These are phyloP conservation scores for Mucor circinelloides DNA, from an alignment of 371 early-diverging fungal genomes.

Conservation along the genomic window DNA sequence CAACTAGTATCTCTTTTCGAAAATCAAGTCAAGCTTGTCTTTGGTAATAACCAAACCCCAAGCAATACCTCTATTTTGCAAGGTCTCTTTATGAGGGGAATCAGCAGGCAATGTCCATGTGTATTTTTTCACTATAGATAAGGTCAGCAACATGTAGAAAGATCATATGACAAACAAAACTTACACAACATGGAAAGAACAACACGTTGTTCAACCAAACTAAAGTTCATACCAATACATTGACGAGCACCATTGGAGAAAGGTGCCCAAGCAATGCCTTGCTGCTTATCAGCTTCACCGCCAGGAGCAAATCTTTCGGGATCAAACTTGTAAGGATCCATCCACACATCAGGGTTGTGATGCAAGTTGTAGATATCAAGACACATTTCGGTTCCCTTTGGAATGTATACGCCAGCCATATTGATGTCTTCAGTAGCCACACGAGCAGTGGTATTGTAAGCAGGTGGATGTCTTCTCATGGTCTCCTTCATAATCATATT, in stretches of 20 bases:
- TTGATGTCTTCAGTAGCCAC: conserved; percentile 35
- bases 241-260: conserved; percentile 53
- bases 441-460: conserved; percentile 20
- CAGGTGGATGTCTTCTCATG: conserved; percentile 44
- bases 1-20: conserved; percentile 15
- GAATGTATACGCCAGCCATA: conserved; percentile 41
- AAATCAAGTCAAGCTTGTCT: conserved; percentile 11
- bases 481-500: conserved; percentile 47
- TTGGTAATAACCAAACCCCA: conserved; percentile 12
- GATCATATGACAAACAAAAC: background rate
- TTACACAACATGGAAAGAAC: conserved; percentile 41
- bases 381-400: conserved; percentile 39
- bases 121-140: conserved; percentile 26
- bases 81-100: conserved; percentile 17
- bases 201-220: conserved; percentile 53
- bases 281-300: conserved; percentile 30
- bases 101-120: conserved; percentile 21
- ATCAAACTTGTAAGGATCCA: conserved; percentile 43
- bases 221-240: conserved; percentile 60
- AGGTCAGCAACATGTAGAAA: background rate
- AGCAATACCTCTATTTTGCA: conserved; percentile 19
- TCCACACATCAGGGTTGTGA: conserved; percentile 45
- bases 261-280: conserved; percentile 45
- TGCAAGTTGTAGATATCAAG: conserved; percentile 37
- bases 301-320: conserved; percentile 54